These are phyloP conservation scores for Eucalyptus virginea DNA, from an alignment of 345 rosid species.

Conservation along the genomic window DNA sequence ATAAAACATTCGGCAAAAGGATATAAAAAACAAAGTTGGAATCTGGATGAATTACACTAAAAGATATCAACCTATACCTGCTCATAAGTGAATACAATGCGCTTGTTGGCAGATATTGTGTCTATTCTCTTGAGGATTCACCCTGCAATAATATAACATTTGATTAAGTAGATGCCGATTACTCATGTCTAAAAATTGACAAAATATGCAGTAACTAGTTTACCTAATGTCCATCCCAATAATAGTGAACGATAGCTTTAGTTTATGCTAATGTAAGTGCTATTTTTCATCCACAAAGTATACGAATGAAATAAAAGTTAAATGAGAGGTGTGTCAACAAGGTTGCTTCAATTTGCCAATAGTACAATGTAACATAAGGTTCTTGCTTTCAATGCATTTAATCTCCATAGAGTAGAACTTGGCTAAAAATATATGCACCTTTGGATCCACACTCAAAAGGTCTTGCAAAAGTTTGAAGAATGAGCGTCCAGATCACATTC, in stretches of 20 bases:
- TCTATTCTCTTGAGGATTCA: constrained; percentile 92
- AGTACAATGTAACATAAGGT: neutral
- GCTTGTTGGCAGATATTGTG: constrained; percentile 51
- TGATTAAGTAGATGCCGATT: neutral
- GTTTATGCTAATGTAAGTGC: neutral
- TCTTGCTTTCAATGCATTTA: neutral
- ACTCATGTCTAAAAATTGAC: neutral
- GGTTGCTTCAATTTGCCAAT: neutral
- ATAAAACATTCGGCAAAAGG: neutral
- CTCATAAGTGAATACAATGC: constrained; percentile 75
- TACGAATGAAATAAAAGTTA: neutral
- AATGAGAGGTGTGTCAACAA: neutral
- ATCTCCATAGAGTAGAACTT: neutral
- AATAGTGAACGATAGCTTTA: neutral
- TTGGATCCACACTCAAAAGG: neutral
- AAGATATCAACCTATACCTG: constrained; percentile 33
- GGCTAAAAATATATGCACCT: neutral
- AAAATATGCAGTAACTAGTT: neutral
- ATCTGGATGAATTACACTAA: neutral
- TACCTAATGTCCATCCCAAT: neutral
- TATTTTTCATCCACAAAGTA: neutral
- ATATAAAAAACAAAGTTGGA: neutral
- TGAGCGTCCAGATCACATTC: neutral
- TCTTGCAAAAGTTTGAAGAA: neutral
- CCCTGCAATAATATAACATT: constrained; percentile 29